These are phyloP conservation scores for Yamadazyma pseudoaaseri DNA, from an alignment of 1,139 yeast genomes.

Conservation along the genomic window DNA sequence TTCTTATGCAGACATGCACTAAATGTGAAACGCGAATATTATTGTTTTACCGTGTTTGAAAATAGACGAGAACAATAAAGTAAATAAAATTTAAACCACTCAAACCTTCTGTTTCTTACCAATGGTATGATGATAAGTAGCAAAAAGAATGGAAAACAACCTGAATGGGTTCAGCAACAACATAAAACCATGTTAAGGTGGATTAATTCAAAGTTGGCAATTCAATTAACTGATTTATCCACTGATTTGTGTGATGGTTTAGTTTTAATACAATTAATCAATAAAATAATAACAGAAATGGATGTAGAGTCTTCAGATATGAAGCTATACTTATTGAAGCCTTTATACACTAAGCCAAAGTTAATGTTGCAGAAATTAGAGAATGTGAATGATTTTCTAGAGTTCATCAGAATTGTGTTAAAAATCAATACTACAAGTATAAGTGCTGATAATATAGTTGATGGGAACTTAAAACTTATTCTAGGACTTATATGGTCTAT, in stretches of 20 bases:
- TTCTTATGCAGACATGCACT: no score
- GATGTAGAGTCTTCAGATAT: constrained; percentile 16
- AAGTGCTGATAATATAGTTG: constrained; percentile 68
- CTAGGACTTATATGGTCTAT: constrained; percentile 67
- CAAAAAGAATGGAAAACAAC: no score
- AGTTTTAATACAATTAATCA: constrained; percentile 35
- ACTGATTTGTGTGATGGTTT: constrained; percentile 41
- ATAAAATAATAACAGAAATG: constrained; percentile 24
- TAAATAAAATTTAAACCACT: neutral
- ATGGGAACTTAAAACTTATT: constrained; percentile 61
- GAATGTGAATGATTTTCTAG: constrained; percentile 56
- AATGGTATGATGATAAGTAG: no score
- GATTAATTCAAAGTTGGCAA: constrained; percentile 37
- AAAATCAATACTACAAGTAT: constrained; percentile 54
- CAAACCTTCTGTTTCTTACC: no score
- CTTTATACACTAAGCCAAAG: constrained; percentile 45
- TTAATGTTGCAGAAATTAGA: constrained; percentile 62
- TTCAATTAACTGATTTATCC: constrained; percentile 24
- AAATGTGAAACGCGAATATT: neutral
- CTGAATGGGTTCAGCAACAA: constrained; percentile 43
- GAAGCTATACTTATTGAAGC: constrained; percentile 28
- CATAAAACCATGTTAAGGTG: constrained; percentile 48
- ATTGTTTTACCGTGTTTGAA: constrained; percentile 1
- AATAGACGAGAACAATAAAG: constrained; percentile 2
- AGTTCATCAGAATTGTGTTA: constrained; percentile 52